These are phyloP conservation scores for Ceratocystiopsis sp. DNA, from an alignment of 2,329 filamentous ascomycete species.

Conservation along the genomic window DNA sequence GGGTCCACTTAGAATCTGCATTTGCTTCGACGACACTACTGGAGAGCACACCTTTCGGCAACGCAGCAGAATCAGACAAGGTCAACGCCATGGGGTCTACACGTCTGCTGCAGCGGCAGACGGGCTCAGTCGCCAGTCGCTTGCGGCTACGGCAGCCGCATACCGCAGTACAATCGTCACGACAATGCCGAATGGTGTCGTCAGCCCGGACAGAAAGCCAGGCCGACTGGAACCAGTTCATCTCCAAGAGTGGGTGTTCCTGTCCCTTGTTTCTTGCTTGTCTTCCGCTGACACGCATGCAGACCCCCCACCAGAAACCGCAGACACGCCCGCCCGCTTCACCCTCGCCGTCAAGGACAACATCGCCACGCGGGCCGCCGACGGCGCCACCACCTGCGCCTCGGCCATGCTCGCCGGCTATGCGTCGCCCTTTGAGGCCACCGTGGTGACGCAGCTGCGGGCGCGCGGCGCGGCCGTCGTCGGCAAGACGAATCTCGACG, in stretches of 20 bases:
- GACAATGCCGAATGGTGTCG: too few relatives aligned
- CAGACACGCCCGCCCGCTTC: constrained; percentile 13
- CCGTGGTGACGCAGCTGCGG: constrained; percentile 52
- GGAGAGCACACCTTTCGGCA: too few relatives aligned
- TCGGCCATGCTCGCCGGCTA: constrained; percentile 55
- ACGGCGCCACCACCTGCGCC: constrained; percentile 57
- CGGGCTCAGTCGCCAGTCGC: too few relatives aligned
- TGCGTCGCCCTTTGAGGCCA: constrained; percentile 62
- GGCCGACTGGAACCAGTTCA: constrained; percentile 10
- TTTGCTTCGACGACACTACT: too few relatives aligned
- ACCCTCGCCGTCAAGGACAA: constrained; percentile 56
- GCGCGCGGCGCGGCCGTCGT: constrained; percentile 42
- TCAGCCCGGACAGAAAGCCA: too few relatives aligned
- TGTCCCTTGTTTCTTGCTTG: too few relatives aligned
- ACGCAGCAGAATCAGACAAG: too few relatives aligned
- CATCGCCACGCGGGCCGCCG: constrained; percentile 41
- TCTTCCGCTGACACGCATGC: not conserved
- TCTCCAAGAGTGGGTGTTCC: constrained; percentile 1
- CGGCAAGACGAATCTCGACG: constrained; percentile 84
- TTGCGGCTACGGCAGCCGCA: too few relatives aligned
- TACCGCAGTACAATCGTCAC: too few relatives aligned
- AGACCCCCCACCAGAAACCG: not conserved
- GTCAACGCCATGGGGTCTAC: too few relatives aligned
- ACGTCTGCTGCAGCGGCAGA: too few relatives aligned
- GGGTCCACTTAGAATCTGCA: too few relatives aligned